phyloP scores from a whole-genome alignment of 768 basidiomycete genomes.

The Rhodotorula graminis region DNA sequence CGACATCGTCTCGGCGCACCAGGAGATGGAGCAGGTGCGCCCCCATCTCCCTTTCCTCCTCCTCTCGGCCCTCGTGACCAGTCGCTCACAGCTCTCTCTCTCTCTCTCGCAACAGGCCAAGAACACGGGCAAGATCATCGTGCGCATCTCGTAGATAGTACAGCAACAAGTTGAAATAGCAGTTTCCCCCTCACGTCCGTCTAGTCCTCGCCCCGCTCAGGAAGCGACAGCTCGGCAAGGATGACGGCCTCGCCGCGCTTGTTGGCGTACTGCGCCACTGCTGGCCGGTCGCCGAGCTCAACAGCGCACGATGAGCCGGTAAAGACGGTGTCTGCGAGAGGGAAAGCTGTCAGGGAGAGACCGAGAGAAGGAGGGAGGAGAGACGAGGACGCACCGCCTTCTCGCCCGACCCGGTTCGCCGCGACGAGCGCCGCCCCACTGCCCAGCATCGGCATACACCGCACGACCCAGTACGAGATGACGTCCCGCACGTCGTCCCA shows the following conservation, averaged over 20 bases:
- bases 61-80: rapidly evolving
- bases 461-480: constrained; percentile 36
- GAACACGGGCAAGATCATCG: constrained; percentile 54
- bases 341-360: background rate
- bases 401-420: constrained; percentile 38
- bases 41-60: background rate
- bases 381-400: constrained; percentile 27
- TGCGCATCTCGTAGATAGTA: constrained; percentile 40
- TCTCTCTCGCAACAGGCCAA: constrained; percentile 58
- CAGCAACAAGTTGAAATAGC: background rate
- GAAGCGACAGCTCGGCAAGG: background rate
- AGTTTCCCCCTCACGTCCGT: too few relatives aligned
- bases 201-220: background rate
- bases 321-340: constrained; percentile 22
- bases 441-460: constrained; percentile 33
- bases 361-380: too few relatives aligned
- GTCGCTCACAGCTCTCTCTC: constrained; percentile 47
- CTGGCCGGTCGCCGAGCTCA: constrained; percentile 19
- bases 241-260: constrained; percentile 34
- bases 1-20: constrained; percentile 71
- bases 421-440: constrained; percentile 29
- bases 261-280: constrained; percentile 26
- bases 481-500: constrained; percentile 26
- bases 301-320: constrained; percentile 39
- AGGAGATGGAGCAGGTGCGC: constrained; percentile 67